Conservation (phyloP, 805 yeast genomes). For the Tetrapisispora iriomotensis region DNA sequence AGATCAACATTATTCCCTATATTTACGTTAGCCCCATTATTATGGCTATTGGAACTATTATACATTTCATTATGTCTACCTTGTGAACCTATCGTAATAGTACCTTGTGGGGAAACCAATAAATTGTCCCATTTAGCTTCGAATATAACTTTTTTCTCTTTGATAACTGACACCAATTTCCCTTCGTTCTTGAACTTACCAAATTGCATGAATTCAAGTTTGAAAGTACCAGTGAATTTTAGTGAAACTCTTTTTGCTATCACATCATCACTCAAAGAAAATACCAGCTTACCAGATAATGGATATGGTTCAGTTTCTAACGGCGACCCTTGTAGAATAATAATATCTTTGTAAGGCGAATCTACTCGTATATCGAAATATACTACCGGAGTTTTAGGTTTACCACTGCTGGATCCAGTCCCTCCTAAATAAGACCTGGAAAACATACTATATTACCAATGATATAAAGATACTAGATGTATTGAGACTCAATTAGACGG, state of each 20-base stretch:
- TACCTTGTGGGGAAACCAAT: slow-evolving; percentile 26
- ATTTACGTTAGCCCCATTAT: not conserved
- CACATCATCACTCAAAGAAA: slow-evolving; percentile 61
- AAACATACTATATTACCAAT: slow-evolving; percentile 3
- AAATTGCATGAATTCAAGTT: slow-evolving; percentile 47
- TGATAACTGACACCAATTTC: slow-evolving; percentile 31
- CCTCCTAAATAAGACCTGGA: slow-evolving; percentile 3
- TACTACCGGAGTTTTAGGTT: slow-evolving; percentile 8
- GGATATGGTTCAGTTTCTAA: slow-evolving; percentile 66
- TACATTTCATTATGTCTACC: slow-evolving; percentile 1
- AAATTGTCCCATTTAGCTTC: slow-evolving; percentile 69
- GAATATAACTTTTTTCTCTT: slow-evolving; percentile 49
- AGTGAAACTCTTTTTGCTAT: slow-evolving; percentile 51
- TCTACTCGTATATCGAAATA: slow-evolving; percentile 29
- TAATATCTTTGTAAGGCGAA: slow-evolving; percentile 44
- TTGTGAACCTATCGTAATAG: slow-evolving; percentile 13
- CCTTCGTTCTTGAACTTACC: slow-evolving; percentile 30
- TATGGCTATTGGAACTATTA: not conserved
- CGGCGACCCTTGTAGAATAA: slow-evolving; percentile 67
- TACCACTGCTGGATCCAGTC: not conserved
- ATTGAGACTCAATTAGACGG: not conserved
- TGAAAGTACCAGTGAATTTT: slow-evolving; percentile 51
- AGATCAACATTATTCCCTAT: no score
- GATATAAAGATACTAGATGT: not conserved
- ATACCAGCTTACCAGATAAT: slow-evolving; percentile 64